Percentiles rank a stretch among this genome's conserved stretches.
Conservation (phyloP, 345 rosid species). For the Brassica napus region DNA sequence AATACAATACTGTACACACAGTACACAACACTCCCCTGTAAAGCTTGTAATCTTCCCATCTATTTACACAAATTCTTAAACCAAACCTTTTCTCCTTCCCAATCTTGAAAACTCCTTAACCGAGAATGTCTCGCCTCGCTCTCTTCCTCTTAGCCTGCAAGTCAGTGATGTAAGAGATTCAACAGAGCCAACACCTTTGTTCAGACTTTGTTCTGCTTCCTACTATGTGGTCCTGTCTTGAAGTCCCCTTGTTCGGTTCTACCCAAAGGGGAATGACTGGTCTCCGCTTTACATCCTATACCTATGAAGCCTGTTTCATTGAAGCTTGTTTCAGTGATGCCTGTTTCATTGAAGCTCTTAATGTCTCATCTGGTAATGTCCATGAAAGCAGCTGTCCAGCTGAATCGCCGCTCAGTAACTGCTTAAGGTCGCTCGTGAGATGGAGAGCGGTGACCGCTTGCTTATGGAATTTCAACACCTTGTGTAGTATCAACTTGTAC, state of each 20-base stretch:
- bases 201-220: slow-evolving; percentile 31
- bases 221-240: slow-evolving; percentile 26
- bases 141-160: slow-evolving; percentile 19
- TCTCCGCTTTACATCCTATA: slow-evolving; percentile 26
- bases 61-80: slow-evolving; percentile 40
- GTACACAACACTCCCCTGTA: slow-evolving; percentile 35
- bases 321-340: slow-evolving; percentile 36
- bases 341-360: slow-evolving; percentile 49
- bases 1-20: slow-evolving; percentile 38
- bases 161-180: slow-evolving; percentile 24
- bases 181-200: slow-evolving; percentile 20
- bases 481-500: slow-evolving; percentile 77
- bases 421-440: slow-evolving; percentile 80
- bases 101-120: slow-evolving; percentile 26
- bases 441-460: slow-evolving; percentile 83
- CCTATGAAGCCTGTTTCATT: slow-evolving; percentile 28
- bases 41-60: slow-evolving; percentile 35
- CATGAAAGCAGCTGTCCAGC: slow-evolving; percentile 83
- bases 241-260: slow-evolving; percentile 23
- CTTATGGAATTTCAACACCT: slow-evolving; percentile 83
- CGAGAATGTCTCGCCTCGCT: slow-evolving; percentile 6
- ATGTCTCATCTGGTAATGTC: slow-evolving; percentile 85
- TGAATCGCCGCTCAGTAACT: slow-evolving; percentile 89
- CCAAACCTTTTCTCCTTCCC: slow-evolving; percentile 27
- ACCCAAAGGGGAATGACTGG: slow-evolving; percentile 33